Evolutionary conservation across 2,329 filamentous ascomycete species (phyloP).

Genomic region (Phaeosphaeriaceae sp.): DNA sequence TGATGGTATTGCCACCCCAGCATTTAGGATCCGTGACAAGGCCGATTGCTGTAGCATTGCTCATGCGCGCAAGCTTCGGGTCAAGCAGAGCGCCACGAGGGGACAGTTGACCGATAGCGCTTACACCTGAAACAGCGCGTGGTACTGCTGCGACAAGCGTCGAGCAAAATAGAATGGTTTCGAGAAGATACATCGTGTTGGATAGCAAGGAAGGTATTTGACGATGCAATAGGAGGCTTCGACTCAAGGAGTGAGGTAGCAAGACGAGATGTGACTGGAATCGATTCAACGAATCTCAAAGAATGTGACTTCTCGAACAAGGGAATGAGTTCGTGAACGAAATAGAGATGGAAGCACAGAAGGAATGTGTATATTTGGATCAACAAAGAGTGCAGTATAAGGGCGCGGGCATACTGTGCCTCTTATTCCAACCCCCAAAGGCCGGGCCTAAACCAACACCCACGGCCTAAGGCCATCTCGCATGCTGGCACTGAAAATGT

Average conservation of each 20-base stretch:
- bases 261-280: background rate
- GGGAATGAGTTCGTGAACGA: slow-evolving; percentile 1
- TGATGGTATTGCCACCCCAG: slow-evolving; percentile 9
- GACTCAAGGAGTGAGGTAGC: slow-evolving; percentile 2
- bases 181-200: slow-evolving; percentile 5
- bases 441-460: background rate
- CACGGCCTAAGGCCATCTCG: slow-evolving; percentile 1
- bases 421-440: slow-evolving; percentile 7
- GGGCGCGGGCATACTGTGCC: slow-evolving; percentile 3
- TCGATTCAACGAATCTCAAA: background rate
- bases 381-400: background rate
- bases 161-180: background rate
- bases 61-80: background rate
- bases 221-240: background rate
- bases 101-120: background rate
- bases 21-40: slow-evolving; percentile 1
- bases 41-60: background rate
- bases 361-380: slow-evolving; percentile 1
- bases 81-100: background rate
- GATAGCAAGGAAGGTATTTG: background rate
- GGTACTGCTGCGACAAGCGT: slow-evolving; percentile 3
- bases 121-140: background rate
- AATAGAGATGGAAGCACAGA: background rate
- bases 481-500: slow-evolving; percentile 3
- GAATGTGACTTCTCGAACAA: slow-evolving; percentile 6